phyloP scores from a whole-genome alignment of 345 rosid species.

The Eucalyptus marginata region DNA sequence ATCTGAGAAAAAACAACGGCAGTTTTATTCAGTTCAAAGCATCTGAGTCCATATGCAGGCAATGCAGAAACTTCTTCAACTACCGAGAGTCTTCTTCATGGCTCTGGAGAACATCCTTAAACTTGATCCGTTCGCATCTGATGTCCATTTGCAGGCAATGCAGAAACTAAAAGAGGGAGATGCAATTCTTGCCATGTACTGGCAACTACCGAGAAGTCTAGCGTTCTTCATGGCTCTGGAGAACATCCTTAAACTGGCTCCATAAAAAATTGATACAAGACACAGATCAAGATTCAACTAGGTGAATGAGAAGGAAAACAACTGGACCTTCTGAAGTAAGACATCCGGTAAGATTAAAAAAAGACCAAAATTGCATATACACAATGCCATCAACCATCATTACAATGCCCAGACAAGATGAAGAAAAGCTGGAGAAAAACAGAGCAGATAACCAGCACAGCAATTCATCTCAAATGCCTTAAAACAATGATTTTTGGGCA shows the following conservation, averaged over 20 bases:
- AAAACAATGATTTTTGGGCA: not conserved
- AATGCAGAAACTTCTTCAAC: conserved; percentile 49
- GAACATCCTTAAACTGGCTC: conserved; percentile 58
- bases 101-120: too few species aligned
- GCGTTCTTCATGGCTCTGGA: conserved; percentile 47
- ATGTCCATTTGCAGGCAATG: conserved; percentile 46
- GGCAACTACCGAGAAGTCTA: conserved; percentile 47
- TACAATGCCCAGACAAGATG: not conserved
- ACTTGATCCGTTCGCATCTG: too few species aligned
- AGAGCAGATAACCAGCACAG: not conserved
- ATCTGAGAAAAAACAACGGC: not conserved
- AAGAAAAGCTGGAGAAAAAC: not conserved
- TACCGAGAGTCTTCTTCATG: too few species aligned
- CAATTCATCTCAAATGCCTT: not conserved
- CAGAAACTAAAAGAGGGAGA: conserved; percentile 47
- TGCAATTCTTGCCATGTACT: conserved; percentile 59
- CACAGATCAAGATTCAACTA: not conserved
- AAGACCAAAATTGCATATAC: not conserved
- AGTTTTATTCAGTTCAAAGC: not conserved
- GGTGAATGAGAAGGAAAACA: conserved; percentile 55
- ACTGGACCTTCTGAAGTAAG: conserved; percentile 53
- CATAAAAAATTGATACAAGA: not conserved
- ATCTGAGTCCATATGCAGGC: conserved; percentile 31
- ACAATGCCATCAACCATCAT: too few species aligned
- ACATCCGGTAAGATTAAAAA: conserved; percentile 34